These are phyloP conservation scores for Acanthamoeba castellanii DNA, from an alignment of 208 protist genomes.

Conservation along the genomic window DNA sequence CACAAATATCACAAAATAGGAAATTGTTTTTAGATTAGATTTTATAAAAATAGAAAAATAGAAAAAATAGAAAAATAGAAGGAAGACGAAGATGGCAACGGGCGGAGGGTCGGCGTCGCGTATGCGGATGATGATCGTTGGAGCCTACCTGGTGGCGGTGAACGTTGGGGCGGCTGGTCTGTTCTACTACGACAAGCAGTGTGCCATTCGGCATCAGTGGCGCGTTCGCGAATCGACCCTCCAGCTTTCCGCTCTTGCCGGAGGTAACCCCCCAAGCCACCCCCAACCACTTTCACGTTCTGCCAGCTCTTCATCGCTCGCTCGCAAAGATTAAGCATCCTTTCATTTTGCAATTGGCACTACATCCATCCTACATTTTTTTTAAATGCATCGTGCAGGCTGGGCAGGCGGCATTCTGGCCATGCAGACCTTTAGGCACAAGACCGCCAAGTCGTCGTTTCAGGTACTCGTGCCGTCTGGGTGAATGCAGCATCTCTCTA, in stretches of 20 bases:
- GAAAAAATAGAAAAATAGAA: neutral
- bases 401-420: conserved; percentile 79
- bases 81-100: neutral
- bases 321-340: no score
- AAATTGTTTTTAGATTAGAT: neutral
- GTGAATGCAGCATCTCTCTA: neutral
- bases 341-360: no score
- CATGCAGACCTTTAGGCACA: conserved; percentile 81
- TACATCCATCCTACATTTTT: neutral
- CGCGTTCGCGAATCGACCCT: conserved; percentile 76
- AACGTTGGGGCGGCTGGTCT: conserved; percentile 73
- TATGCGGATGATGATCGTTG: neutral
- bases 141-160: conserved; percentile 34
- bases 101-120: neutral
- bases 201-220: conserved; percentile 79
- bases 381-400: neutral
- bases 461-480: conserved; percentile 12
- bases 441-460: conserved; percentile 79
- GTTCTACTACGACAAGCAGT: conserved; percentile 83
- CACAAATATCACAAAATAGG: neutral
- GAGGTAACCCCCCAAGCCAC: neutral
- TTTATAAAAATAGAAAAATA: neutral
- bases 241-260: conserved; percentile 74
- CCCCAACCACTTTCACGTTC: neutral
- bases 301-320: neutral